Base-by-base conservation (phyloP, 768 basidiomycete species). In the Lactarius quietus region DNA sequence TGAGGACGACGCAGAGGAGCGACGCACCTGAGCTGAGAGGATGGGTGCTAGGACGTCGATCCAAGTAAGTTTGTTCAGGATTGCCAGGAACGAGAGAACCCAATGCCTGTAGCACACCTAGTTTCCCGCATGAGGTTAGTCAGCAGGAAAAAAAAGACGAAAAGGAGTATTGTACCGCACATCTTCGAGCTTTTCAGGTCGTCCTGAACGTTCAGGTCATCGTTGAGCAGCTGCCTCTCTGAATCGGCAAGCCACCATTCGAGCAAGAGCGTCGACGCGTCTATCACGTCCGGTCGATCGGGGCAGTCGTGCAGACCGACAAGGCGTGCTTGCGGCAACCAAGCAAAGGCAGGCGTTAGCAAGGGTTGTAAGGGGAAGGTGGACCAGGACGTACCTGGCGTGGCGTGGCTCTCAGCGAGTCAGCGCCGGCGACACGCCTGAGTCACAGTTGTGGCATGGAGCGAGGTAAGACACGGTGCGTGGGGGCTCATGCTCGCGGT, bases 61-160 rank as follows among this genome's bases (percentile, higher is more conserved):
- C 93, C 95, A 98, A 0, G 82, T 76, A 3, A 95, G 74, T 71
- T 88, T 92, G 52, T 86, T 83, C 48, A 99, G 75, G 63, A 98
- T 95, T 28, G 93, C 86, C 59, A 98, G 76, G 0, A 91, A 80
- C 1, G 97, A 95, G 6, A 98, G 82, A 4, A 95, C 93, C 95
- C 95, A 99, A 78, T 93, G 94, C 71, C 92, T 93, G 76, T 99
- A 99, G 78, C 97, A 99, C 20, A 98, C 93, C 94, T 96, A 66
- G 6, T 23, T 23, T 26, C 23, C 36, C 36, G 10, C 36, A 18
- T 17, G 8, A n/a, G 29, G 35, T 64, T 2, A 59, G 41, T 43
- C 33, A 6, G 7, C n/a, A n/a, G n/a, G n/a, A n/a, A n/a, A n/a
- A n/a, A 41, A 58, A 54, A 33, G 26, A 56, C 48, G 18, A 57